A percentile compares a stretch with the other conserved stretches of the same genome.
Conservation (phyloP, 2,329 filamentous ascomycete species). For the Diplodia scrobiculata region DNA sequence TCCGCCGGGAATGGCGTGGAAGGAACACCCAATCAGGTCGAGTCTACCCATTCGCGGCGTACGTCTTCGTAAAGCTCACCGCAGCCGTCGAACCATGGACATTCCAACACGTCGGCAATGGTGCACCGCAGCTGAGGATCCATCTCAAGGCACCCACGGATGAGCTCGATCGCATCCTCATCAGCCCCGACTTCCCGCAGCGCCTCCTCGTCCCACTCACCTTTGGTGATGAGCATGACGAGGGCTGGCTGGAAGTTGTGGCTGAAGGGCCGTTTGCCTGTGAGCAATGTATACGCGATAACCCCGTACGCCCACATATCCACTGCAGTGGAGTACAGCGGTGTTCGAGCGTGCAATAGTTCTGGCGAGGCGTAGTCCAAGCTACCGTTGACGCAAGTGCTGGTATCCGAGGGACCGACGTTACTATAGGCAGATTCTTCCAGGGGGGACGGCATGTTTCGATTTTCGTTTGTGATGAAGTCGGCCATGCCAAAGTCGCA, state of each 20-base stretch:
- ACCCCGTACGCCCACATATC: conserved; percentile 71
- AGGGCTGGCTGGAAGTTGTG: conserved; percentile 62
- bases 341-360: conserved; percentile 44
- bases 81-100: conserved; percentile 55
- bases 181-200: conserved; percentile 51
- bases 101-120: conserved; percentile 58
- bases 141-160: conserved; percentile 62
- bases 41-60: conserved; percentile 10
- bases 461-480: conserved; percentile 62
- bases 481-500: conserved; percentile 72
- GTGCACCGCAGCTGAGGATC: conserved; percentile 59
- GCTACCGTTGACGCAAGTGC: conserved; percentile 62
- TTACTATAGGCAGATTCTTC: conserved; percentile 45
- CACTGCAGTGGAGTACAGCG: conserved; percentile 56
- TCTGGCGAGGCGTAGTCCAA: conserved; percentile 59
- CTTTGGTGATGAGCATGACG: conserved; percentile 60
- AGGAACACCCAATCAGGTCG: conserved; percentile 9
- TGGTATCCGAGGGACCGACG: conserved; percentile 59
- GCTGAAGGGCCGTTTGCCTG: conserved; percentile 64
- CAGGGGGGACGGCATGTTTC: conserved; percentile 51
- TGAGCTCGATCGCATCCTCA: conserved; percentile 57
- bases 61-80: conserved; percentile 31
- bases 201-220: conserved; percentile 59
- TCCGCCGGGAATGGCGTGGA: not conserved
- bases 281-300: conserved; percentile 62